These are phyloP conservation scores for Deinandra increscens DNA, from an alignment of 129 eudicot species.

Conservation along the genomic window DNA sequence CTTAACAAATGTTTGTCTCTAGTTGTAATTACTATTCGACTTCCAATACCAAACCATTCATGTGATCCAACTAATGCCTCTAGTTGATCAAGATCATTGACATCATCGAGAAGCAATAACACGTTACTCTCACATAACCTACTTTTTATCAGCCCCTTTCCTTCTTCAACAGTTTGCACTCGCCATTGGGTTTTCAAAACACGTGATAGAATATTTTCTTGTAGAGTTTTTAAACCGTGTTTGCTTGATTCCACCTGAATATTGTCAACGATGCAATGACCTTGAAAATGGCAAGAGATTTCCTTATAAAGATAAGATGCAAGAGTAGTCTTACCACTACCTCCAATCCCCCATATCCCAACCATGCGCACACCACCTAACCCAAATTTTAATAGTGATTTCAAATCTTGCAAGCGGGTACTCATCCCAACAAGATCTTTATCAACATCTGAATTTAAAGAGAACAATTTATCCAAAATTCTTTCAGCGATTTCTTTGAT, in stretches of 20 bases:
- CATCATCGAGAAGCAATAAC: not conserved
- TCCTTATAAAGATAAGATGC: not conserved
- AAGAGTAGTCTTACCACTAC: constrained; percentile 7
- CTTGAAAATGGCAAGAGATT: too few relatives aligned
- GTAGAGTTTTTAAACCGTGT: not conserved
- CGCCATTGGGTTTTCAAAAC: not conserved
- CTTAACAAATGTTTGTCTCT: not conserved
- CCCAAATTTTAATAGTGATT: not conserved
- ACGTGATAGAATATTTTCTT: not conserved
- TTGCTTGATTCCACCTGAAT: not conserved
- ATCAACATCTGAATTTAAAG: not conserved
- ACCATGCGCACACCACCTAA: not conserved
- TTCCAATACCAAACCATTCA: not conserved
- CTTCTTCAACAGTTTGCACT: not conserved
- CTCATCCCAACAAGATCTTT: not conserved
- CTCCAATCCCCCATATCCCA: constrained; percentile 1
- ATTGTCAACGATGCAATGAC: not conserved
- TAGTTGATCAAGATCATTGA: not conserved
- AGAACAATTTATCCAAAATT: not conserved
- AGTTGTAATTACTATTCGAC: not conserved
- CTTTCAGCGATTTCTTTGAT: too few relatives aligned
- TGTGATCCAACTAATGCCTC: not conserved
- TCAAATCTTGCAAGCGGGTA: not conserved
- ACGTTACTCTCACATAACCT: not conserved
- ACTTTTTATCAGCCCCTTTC: not conserved